phyloP scores from a whole-genome alignment of 805 yeast genomes.

The Candida parachauliodes region DNA sequence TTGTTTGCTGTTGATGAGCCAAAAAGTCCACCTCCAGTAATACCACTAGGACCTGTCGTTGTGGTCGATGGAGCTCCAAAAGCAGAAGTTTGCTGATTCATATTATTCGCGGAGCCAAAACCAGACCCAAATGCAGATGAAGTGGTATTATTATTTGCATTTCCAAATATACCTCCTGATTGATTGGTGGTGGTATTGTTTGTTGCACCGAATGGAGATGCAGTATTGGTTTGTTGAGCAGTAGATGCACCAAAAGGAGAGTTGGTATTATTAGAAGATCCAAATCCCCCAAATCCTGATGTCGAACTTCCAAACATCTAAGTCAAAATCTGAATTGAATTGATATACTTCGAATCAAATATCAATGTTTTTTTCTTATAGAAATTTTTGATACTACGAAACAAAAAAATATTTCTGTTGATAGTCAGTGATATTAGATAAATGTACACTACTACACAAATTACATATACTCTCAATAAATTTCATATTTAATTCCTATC shows the following conservation, averaged over 20 bases:
- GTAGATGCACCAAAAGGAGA: conserved; percentile 34
- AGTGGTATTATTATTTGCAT: conserved; percentile 11
- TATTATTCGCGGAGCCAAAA: conserved; percentile 13
- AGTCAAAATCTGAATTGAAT: conserved; percentile 22
- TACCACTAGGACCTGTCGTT: conserved; percentile 12
- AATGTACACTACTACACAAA: conserved; percentile 1
- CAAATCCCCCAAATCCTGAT: conserved; percentile 54
- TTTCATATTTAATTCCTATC: conserved; percentile 3
- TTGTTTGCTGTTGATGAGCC: conserved; percentile 17
- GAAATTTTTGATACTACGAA: too few relatives aligned
- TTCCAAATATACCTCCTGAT: conserved; percentile 8
- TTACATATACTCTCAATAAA: not conserved
- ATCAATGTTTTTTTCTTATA: too few relatives aligned
- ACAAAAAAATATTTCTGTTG: conserved; percentile 5
- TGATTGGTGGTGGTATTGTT: conserved; percentile 9
- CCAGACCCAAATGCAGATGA: conserved; percentile 25
- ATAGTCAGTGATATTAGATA: too few relatives aligned
- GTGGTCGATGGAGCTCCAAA: conserved; percentile 19
- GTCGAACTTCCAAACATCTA: conserved; percentile 48
- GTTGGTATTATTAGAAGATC: conserved; percentile 16
- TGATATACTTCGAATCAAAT: too few relatives aligned
- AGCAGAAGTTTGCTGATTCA: conserved; percentile 16
- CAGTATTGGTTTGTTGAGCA: conserved; percentile 16
- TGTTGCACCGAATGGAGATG: conserved; percentile 20
- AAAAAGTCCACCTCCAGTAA: conserved; percentile 27